These are phyloP conservation scores for Oryza meridionalis DNA, from an alignment of 176 grass and related monocot species.

Conservation along the genomic window DNA sequence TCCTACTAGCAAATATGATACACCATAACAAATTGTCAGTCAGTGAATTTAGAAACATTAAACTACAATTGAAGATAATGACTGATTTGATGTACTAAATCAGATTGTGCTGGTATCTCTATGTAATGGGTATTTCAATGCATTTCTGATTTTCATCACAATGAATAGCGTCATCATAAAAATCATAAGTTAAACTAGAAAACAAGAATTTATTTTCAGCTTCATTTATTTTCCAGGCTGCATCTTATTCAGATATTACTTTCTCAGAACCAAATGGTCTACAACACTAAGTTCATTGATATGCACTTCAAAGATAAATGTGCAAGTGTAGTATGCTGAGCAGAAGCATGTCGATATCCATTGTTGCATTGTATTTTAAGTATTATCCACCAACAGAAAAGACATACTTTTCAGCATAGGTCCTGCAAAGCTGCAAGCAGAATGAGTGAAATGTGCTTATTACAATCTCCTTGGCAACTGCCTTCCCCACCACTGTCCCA, in stretches of 20 bases:
- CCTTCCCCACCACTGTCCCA: slow-evolving; percentile 76
- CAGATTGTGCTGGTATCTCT: not conserved
- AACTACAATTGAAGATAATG: slow-evolving; percentile 14
- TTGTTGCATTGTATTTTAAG: not conserved
- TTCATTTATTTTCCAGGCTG: not conserved
- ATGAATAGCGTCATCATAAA: slow-evolving; percentile 23
- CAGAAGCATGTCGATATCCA: slow-evolving; percentile 8
- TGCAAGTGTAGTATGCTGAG: not conserved
- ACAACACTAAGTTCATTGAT: not conserved
- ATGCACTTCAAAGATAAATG: slow-evolving; percentile 1
- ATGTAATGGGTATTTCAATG: slow-evolving; percentile 19
- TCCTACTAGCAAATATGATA: slow-evolving; percentile 24
- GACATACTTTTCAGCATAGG: slow-evolving; percentile 89
- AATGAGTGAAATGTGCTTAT: slow-evolving; percentile 98
- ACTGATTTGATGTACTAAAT: not conserved
- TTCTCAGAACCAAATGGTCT: not conserved
- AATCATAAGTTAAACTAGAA: slow-evolving; percentile 21
- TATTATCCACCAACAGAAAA: slow-evolving; percentile 27
- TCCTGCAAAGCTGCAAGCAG: slow-evolving; percentile 89
- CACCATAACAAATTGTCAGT: slow-evolving; percentile 12
- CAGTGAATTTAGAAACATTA: slow-evolving; percentile 11
- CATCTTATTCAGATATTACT: slow-evolving; percentile 9
- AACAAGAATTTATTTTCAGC: not conserved
- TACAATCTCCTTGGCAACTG: slow-evolving; percentile 74
- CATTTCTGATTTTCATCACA: slow-evolving; percentile 10